These are phyloP conservation scores for Chloridella minuta DNA, from an alignment of 352 stramenopile genomes.

Conservation along the genomic window DNA sequence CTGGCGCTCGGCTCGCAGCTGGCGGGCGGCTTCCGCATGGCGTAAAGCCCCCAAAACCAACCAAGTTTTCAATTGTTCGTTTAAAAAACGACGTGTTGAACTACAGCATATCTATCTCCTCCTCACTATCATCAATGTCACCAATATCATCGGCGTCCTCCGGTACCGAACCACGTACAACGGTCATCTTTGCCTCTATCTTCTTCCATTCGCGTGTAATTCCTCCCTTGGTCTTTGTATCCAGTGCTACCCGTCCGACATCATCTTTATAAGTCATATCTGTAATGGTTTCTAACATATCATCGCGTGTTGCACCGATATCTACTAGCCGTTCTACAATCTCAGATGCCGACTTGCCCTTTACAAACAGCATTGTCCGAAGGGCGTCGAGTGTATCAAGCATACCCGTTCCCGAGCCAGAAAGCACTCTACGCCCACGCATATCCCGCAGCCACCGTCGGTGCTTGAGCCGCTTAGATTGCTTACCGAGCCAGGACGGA, in stretches of 20 bases:
- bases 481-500: conserved; percentile 68
- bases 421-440: conserved; percentile 24
- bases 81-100: no score
- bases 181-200: no score
- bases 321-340: conserved; percentile 67
- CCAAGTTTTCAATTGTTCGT: no score
- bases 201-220: conserved; percentile 75
- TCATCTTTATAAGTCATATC: conserved; percentile 24
- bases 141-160: no score
- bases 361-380: neutral
- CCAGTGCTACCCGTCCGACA: conserved; percentile 33
- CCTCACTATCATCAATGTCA: no score
- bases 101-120: no score
- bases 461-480: conserved; percentile 64
- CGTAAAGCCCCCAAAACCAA: no score
- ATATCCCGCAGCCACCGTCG: conserved; percentile 63
- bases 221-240: conserved; percentile 44
- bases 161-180: no score
- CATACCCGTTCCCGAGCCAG: conserved; percentile 18
- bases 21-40: no score
- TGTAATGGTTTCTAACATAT: conserved; percentile 87
- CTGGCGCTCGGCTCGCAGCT: no score
- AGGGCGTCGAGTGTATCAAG: conserved; percentile 16
- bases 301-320: conserved; percentile 75
- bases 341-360: conserved; percentile 31